Percentiles rank a stretch among this genome's conserved stretches.
Evolutionary conservation across 2,329 filamentous ascomycete genomes (phyloP).

Genomic region (Colletotrichum lentis): DNA sequence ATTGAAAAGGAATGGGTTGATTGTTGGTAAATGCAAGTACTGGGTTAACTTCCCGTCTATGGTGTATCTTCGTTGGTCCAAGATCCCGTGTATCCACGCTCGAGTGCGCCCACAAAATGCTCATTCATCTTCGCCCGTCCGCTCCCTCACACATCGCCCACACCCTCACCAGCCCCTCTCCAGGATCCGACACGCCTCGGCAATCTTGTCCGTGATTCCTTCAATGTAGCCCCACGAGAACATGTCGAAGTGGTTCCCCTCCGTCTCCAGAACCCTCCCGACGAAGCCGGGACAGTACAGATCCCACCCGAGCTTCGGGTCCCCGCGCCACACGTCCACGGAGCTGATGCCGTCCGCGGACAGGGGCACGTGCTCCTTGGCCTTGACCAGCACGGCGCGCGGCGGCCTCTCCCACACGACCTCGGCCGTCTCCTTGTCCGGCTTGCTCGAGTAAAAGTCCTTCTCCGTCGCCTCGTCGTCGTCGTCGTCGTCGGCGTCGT

Average conservation of each 20-base stretch:
- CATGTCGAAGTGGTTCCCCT: conserved; percentile 62
- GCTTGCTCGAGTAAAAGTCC: conserved; percentile 17
- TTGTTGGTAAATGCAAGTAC: too few species aligned
- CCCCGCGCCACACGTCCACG: conserved; percentile 56
- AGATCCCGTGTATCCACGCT: too few species aligned
- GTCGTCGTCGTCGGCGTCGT: too few species aligned
- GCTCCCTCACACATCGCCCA: neutral
- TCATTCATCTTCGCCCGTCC: too few species aligned
- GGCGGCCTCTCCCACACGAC: conserved; percentile 46
- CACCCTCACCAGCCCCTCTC: neutral
- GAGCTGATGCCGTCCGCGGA: conserved; percentile 42
- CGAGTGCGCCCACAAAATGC: too few species aligned
- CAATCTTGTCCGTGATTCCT: conserved; percentile 42
- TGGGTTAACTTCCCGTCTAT: too few species aligned
- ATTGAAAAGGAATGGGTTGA: too few species aligned
- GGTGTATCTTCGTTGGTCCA: too few species aligned
- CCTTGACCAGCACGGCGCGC: conserved; percentile 56
- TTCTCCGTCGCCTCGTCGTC: neutral
- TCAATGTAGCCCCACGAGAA: conserved; percentile 48
- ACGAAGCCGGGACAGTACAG: conserved; percentile 56
- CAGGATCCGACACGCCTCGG: conserved; percentile 41
- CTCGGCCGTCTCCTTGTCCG: conserved; percentile 36
- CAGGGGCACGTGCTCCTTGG: conserved; percentile 51
- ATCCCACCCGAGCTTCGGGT: conserved; percentile 59
- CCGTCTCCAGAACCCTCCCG: conserved; percentile 55